A percentile compares a stretch with the other conserved stretches of the same genome.
Conservation (phyloP, 805 yeast genomes). For the Barnettozyma populi region DNA sequence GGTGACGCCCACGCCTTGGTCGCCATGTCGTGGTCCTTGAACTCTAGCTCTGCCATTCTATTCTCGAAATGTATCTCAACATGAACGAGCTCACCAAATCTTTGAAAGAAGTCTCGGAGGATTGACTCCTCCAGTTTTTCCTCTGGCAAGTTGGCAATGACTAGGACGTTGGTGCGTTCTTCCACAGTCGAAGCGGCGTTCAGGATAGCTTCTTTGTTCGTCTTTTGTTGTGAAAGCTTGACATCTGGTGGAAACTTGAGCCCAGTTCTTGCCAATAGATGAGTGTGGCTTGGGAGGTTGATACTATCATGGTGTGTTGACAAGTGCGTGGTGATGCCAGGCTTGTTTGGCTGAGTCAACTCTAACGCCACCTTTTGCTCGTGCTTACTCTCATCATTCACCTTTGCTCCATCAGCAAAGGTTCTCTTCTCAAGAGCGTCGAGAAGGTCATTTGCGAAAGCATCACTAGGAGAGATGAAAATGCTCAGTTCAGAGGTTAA, state of each 20-base stretch:
- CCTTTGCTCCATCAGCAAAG: constrained; percentile 1
- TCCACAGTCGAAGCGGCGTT: not conserved
- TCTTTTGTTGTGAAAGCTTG: not conserved
- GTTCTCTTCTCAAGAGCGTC: constrained; percentile 16
- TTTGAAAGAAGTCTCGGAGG: constrained; percentile 32
- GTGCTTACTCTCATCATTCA: constrained; percentile 5
- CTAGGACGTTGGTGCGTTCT: constrained; percentile 19
- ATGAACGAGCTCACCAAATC: constrained; percentile 33
- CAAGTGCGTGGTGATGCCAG: constrained; percentile 13
- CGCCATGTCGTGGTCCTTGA: constrained; percentile 32
- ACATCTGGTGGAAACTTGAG: not conserved
- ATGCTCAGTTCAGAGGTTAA: constrained; percentile 34
- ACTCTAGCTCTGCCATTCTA: constrained; percentile 36
- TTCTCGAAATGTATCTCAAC: constrained; percentile 26
- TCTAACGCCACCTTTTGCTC: constrained; percentile 8
- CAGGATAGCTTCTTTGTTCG: not conserved
- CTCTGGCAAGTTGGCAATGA: constrained; percentile 39
- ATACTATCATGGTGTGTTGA: constrained; percentile 9
- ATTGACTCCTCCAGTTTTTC: constrained; percentile 33
- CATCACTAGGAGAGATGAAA: constrained; percentile 29
- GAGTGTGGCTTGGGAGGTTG: constrained; percentile 1
- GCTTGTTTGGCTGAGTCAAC: constrained; percentile 10
- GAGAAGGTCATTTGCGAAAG: constrained; percentile 26
- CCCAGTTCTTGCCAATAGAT: not conserved
- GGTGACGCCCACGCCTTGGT: constrained; percentile 38